phyloP scores from a whole-genome alignment of 1,139 yeast genomes.

The Pneumocystis jirovecii region DNA sequence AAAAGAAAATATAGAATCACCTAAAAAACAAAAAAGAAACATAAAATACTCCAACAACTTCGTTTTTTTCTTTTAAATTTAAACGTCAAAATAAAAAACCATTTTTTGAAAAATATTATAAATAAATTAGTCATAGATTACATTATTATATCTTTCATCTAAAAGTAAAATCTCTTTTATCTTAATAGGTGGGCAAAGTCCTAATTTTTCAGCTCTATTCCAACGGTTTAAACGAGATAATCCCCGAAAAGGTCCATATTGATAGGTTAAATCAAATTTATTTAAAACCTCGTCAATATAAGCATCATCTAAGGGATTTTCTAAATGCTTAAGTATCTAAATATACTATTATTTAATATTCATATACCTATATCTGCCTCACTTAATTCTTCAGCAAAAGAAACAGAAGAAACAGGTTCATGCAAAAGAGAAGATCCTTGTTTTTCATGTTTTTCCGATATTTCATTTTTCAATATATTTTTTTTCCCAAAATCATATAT shows the following conservation, averaged over 20 bases:
- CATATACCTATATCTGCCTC: neutral
- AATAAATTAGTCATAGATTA: neutral
- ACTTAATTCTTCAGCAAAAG: neutral
- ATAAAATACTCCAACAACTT: no score
- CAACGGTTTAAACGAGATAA: slow-evolving; percentile 38
- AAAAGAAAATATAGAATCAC: no score
- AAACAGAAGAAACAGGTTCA: neutral
- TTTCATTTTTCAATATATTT: neutral
- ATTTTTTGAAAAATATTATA: neutral
- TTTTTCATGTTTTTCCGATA: neutral
- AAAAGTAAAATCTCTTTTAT: slow-evolving; percentile 20
- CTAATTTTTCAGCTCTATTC: slow-evolving; percentile 82
- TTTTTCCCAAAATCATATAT: neutral
- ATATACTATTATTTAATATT: neutral
- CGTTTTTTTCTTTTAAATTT: no score
- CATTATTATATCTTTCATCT: neutral
- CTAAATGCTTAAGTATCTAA: neutral
- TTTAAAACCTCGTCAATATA: slow-evolving; percentile 23
- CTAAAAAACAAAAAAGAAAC: no score
- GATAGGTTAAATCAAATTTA: slow-evolving; percentile 24
- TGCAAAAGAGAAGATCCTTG: neutral
- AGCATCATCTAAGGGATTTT: slow-evolving; percentile 22
- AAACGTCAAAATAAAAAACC: neutral
- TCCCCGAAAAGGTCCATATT: slow-evolving; percentile 29
- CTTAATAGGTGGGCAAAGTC: slow-evolving; percentile 30